These are phyloP conservation scores for Penicillium subrubescens DNA, from an alignment of 495 filamentous ascomycete species.

Conservation along the genomic window DNA sequence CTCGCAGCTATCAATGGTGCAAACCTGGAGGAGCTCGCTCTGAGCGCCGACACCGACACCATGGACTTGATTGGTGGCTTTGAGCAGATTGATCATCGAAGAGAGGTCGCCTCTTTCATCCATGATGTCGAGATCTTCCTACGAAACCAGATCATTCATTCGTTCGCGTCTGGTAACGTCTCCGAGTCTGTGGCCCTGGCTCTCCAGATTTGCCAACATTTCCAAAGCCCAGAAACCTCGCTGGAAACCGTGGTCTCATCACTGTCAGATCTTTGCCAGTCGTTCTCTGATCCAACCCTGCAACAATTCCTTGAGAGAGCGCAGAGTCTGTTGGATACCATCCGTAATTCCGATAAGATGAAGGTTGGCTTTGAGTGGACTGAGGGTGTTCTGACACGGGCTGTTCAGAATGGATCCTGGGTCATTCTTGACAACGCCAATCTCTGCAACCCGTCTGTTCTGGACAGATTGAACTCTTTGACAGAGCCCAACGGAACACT, in stretches of 20 bases:
- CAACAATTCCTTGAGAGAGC: slow-evolving; percentile 35
- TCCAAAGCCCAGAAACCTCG: slow-evolving; percentile 35
- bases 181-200: slow-evolving; percentile 28
- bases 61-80: slow-evolving; percentile 97
- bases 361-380: slow-evolving; percentile 92
- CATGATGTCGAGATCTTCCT: slow-evolving; percentile 57
- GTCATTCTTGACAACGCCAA: slow-evolving; percentile 96
- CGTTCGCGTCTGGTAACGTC: slow-evolving; percentile 47
- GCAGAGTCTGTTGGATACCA: slow-evolving; percentile 42
- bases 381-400: slow-evolving; percentile 86
- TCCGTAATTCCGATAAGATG: slow-evolving; percentile 53
- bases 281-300: slow-evolving; percentile 35
- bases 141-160: slow-evolving; percentile 52
- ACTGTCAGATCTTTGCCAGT: slow-evolving; percentile 35
- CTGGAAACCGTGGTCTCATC: slow-evolving; percentile 38
- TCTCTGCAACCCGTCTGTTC: slow-evolving; percentile 88
- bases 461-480: slow-evolving; percentile 92
- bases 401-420: slow-evolving; percentile 86
- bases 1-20: slow-evolving; percentile 78
- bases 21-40: slow-evolving; percentile 71
- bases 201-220: slow-evolving; percentile 39
- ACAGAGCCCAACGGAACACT: slow-evolving; percentile 87
- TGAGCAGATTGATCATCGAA: slow-evolving; percentile 83
- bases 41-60: slow-evolving; percentile 92
- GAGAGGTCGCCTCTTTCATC: slow-evolving; percentile 60